These are phyloP conservation scores for Flammula alnicola DNA, from an alignment of 1,284 basidiomycete genomes.

Conservation along the genomic window DNA sequence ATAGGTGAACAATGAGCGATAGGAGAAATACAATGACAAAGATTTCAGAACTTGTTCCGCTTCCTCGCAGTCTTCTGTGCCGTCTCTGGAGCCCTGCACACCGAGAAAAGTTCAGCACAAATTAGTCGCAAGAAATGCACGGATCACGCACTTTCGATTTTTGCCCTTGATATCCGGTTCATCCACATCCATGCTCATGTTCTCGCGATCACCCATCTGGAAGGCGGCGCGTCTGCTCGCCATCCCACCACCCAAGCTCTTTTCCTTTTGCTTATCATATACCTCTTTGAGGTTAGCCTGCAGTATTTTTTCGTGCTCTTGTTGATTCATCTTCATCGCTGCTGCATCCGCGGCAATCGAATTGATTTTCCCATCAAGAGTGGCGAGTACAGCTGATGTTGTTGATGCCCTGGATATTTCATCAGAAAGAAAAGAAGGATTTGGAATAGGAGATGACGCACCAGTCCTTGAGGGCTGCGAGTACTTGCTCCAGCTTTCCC, in stretches of 20 bases:
- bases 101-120: slow-evolving; percentile 1
- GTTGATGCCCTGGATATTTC: slow-evolving; percentile 64
- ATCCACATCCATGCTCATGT: slow-evolving; percentile 53
- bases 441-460: slow-evolving; percentile 42
- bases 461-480: slow-evolving; percentile 75
- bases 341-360: slow-evolving; percentile 46
- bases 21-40: too few species aligned
- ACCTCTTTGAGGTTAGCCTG: slow-evolving; percentile 56
- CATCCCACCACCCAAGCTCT: slow-evolving; percentile 32
- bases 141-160: slow-evolving; percentile 53
- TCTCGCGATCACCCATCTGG: slow-evolving; percentile 33
- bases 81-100: slow-evolving; percentile 33
- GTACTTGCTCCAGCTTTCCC: slow-evolving; percentile 63
- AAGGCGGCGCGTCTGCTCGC: slow-evolving; percentile 26
- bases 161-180: slow-evolving; percentile 47
- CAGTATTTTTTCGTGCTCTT: slow-evolving; percentile 52
- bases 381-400: slow-evolving; percentile 57
- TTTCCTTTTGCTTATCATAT: slow-evolving; percentile 54
- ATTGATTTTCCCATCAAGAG: slow-evolving; percentile 55
- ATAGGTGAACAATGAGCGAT: too few species aligned
- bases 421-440: slow-evolving; percentile 44
- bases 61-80: slow-evolving; percentile 45
- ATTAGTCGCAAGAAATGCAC: background rate
- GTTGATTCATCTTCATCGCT: slow-evolving; percentile 35
- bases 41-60: slow-evolving; percentile 48